phyloP scores from a whole-genome alignment of 805 yeast genomes.

The Starmerella ratchasimensis region DNA sequence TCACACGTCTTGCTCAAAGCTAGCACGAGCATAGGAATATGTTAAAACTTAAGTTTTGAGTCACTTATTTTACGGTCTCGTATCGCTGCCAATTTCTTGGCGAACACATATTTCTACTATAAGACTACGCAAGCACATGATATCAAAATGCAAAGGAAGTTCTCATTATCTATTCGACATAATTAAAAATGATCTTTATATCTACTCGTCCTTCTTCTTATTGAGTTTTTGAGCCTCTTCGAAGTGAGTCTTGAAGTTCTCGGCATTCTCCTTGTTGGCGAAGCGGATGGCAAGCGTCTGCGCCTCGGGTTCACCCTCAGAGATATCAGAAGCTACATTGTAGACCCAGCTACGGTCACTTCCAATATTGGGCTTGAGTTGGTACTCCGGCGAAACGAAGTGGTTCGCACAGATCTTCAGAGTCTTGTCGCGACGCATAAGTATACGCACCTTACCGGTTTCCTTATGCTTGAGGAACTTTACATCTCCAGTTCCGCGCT shows the following conservation, averaged over 20 bases:
- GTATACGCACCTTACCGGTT: conserved; percentile 68
- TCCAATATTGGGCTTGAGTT: conserved; percentile 83
- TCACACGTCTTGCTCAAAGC: no score
- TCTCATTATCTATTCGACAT: no score
- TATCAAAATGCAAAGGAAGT: no score
- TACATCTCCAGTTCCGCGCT: conserved; percentile 98
- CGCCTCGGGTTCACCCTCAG: conserved; percentile 94
- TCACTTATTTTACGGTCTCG: no score
- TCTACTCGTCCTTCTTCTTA: conserved; percentile 26
- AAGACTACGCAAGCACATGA: no score
- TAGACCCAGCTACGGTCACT: conserved; percentile 98
- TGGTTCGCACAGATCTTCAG: conserved; percentile 97
- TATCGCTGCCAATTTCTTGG: no score
- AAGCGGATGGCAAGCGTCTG: conserved; percentile 94
- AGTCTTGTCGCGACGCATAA: conserved; percentile 99
- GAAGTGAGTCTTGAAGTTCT: conserved; percentile 83
- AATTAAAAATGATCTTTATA: no score
- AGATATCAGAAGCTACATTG: conserved; percentile 81
- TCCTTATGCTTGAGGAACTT: conserved; percentile 83
- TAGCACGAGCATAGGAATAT: no score
- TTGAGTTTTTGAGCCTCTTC: conserved; percentile 66
- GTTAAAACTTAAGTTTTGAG: no score
- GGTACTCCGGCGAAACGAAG: conserved; percentile 58
- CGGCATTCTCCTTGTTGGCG: conserved; percentile 53
- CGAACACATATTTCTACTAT: no score